Evolutionary conservation across 768 basidiomycete genomes (phyloP).

Genomic region (Suillus clintonianus): DNA sequence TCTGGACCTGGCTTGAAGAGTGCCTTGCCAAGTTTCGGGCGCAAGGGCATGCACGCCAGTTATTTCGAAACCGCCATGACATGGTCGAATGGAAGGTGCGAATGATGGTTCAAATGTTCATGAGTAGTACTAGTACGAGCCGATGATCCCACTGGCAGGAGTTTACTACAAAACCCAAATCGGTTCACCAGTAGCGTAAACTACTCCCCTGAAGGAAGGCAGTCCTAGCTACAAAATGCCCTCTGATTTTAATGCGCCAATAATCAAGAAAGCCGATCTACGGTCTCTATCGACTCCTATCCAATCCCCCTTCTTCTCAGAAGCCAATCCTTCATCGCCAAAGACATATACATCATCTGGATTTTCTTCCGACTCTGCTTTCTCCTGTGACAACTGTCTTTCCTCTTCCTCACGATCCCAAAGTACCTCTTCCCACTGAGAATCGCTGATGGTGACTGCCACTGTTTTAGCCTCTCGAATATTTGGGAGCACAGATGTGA

Average conservation of each 20-base stretch:
- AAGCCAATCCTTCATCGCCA: constrained; percentile 56
- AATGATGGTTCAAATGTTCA: neutral
- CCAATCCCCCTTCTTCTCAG: constrained; percentile 67
- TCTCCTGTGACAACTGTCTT: constrained; percentile 23
- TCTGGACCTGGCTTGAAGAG: constrained; percentile 21
- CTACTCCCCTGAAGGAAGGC: neutral
- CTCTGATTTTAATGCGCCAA: constrained; percentile 74
- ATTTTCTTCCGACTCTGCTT: constrained; percentile 18
- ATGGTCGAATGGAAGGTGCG: constrained; percentile 18
- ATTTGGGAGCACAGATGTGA: constrained; percentile 75
- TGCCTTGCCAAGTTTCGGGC: neutral
- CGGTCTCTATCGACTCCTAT: constrained; percentile 76
- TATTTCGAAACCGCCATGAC: constrained; percentile 20
- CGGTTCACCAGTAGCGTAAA: constrained; percentile 11
- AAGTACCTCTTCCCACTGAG: constrained; percentile 80
- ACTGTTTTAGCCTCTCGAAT: constrained; percentile 72
- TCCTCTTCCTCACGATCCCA: constrained; percentile 74
- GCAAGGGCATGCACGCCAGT: constrained; percentile 8
- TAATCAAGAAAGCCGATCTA: constrained; percentile 76
- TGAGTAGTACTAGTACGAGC: too few species aligned
- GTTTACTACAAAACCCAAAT: too few species aligned
- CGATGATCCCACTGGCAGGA: too few species aligned
- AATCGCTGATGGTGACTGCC: constrained; percentile 75
- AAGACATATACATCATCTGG: constrained; percentile 61
- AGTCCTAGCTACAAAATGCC: constrained; percentile 50